A percentile compares a stretch with the other conserved stretches of the same genome.
These are phyloP conservation scores for Eimeria maxima DNA, from an alignment of 169 alveolate species.

Conservation along the genomic window DNA sequence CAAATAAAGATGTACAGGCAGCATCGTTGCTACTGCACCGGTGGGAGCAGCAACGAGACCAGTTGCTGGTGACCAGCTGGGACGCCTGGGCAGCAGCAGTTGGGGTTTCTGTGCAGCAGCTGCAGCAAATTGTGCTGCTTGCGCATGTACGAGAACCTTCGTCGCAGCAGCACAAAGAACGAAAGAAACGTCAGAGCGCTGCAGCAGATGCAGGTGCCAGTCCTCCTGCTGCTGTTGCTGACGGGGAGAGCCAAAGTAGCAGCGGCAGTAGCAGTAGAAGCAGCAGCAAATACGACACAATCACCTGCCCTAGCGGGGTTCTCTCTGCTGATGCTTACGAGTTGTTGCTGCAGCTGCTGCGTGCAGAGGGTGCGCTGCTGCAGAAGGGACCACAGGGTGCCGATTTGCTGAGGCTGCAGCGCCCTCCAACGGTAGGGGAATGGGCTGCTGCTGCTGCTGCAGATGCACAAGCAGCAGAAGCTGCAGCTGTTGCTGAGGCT, in stretches of 20 bases:
- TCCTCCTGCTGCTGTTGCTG: slow-evolving; percentile 28
- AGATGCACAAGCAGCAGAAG: background rate
- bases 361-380: slow-evolving; percentile 6
- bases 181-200: background rate
- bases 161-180: background rate
- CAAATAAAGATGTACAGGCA: background rate
- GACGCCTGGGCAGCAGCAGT: slow-evolving; percentile 56
- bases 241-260: background rate
- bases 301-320: slow-evolving; percentile 4
- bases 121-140: slow-evolving; percentile 49
- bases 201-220: background rate
- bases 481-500: slow-evolving; percentile 36
- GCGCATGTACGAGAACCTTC: background rate
- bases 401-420: slow-evolving; percentile 26
- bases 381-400: slow-evolving; percentile 28
- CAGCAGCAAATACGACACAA: background rate
- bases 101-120: slow-evolving; percentile 30
- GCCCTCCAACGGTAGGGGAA: background rate
- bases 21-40: slow-evolving; percentile 41
- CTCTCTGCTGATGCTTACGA: slow-evolving; percentile 31
- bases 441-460: slow-evolving; percentile 8
- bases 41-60: slow-evolving; percentile 56
- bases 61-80: slow-evolving; percentile 42
- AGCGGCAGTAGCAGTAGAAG: slow-evolving; percentile 8
- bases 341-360: slow-evolving; percentile 45